phyloP scores from a whole-genome alignment of 306 rosid species.

The Malus orientalis region DNA sequence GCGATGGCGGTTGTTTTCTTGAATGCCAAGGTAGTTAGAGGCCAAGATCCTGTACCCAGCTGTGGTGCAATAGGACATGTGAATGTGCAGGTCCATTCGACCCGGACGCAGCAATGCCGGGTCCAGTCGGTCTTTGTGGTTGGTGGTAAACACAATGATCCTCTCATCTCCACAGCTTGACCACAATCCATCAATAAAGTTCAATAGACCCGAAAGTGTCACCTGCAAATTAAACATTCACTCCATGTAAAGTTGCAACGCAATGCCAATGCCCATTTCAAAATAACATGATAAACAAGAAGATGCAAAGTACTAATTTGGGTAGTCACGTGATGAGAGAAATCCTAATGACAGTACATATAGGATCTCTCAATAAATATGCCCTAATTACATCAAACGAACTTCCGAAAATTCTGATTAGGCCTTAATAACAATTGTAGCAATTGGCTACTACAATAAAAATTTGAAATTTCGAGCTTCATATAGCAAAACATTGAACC shows the following conservation, averaged over 20 bases:
- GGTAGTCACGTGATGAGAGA: no score
- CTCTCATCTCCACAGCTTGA: slow-evolving; percentile 50
- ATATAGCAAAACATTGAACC: background rate
- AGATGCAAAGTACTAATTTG: no score
- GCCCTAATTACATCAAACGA: no score
- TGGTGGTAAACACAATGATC: slow-evolving; percentile 44
- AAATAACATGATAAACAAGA: background rate
- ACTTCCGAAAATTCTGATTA: no score
- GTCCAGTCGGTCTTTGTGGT: slow-evolving; percentile 38
- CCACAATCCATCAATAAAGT: slow-evolving; percentile 46
- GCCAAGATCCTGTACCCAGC: slow-evolving; percentile 32
- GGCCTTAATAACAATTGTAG: no score
- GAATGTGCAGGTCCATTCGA: slow-evolving; percentile 53
- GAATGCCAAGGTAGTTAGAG: slow-evolving; percentile 26
- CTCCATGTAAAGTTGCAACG: background rate
- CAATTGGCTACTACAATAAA: background rate
- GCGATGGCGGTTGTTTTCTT: background rate
- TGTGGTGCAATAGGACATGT: slow-evolving; percentile 34
- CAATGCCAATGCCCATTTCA: background rate
- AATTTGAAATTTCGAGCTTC: background rate
- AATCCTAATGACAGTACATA: no score
- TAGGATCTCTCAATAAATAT: no score
- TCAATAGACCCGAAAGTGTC: background rate
- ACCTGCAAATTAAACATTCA: background rate
- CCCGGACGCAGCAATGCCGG: slow-evolving; percentile 40